A percentile compares a stretch with the other conserved stretches of the same genome.
Conservation (phyloP, 2,329 filamentous ascomycete species). For the Penicillium decumbens region DNA sequence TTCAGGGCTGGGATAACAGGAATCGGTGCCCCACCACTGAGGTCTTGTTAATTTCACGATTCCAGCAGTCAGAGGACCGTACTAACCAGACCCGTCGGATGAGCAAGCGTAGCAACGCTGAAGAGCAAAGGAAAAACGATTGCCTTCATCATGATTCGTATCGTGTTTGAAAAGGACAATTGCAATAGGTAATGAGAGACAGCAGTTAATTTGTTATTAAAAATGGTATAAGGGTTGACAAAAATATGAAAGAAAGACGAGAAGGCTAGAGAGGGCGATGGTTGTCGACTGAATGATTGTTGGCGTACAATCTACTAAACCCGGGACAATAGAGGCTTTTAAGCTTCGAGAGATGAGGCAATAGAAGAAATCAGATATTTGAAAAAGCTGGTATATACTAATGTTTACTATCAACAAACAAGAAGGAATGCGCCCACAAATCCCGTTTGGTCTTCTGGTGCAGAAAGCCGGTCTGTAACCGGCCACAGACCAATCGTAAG, state of each 20-base stretch:
- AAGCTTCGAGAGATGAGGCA: neutral
- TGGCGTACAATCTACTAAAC: neutral
- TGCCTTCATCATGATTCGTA: slow-evolving; percentile 18
- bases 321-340: neutral
- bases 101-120: slow-evolving; percentile 36
- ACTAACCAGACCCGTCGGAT: slow-evolving; percentile 43
- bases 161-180: slow-evolving; percentile 1
- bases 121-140: slow-evolving; percentile 35
- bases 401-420: slow-evolving; percentile 7
- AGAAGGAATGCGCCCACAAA: slow-evolving; percentile 1
- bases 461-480: neutral
- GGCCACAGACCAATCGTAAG: neutral
- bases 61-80: neutral
- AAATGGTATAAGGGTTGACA: neutral
- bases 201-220: slow-evolving; percentile 8
- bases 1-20: slow-evolving; percentile 60
- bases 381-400: too few relatives aligned
- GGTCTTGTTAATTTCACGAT: neutral
- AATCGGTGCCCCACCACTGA: slow-evolving; percentile 46
- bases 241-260: neutral
- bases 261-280: neutral
- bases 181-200: slow-evolving; percentile 16
- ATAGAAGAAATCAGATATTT: neutral
- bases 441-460: neutral
- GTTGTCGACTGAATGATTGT: slow-evolving; percentile 10